Evolutionary conservation across 129 eudicot species (phyloP), one percentile per base, ranked within the genome.

Genomic region (Silybum marianum): DNA sequence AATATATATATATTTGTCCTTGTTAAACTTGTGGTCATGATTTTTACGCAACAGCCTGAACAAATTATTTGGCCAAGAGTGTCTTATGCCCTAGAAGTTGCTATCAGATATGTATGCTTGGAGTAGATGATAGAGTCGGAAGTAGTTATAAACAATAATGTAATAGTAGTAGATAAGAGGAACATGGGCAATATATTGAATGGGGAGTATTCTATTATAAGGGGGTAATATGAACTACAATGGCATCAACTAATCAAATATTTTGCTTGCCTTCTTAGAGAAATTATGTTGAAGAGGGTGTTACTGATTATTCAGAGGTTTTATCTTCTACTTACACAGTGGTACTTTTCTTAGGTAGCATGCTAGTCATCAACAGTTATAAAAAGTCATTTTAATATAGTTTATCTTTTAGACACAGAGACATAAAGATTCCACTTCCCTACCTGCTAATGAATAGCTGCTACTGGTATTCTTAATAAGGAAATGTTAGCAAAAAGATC

Each of bases 201-300:
- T 51, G 63, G 21, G 21, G 63, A 16, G 63, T 51, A 48, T 51
- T 51, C 63, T 51, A 51, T 16, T 51, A 51, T 51, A 51, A 14
- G 63, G 63, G 60, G 21, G 63, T 12, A 46, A 46, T 46, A 46
- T 46, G 1, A 46, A 46, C 58, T 14, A 3, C 58, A 46, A 46
- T 46, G 58, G 0, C 58, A 46, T 46, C 9, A 11, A 46, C 58
- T 46, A 11, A 46, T 18, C 58, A 72, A 72, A 19, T 34, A 71
- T 16, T 42, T 38, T 38, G 51, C 26, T 71, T 72, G 76, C 16
- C 54, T 38, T 30, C 9, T 36, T 38, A 38, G 76, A 19, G 54
- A n/a, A 72, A 22, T 38, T 72, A 38, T 72, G n/a, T 39, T 39
- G 76, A 72, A 36, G 44, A 72, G 60, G 60, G 32, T 11, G 58